Conservation (phyloP, 2,329 filamentous ascomycete genomes). For the Magnaporthiopsis rhizophila region DNA sequence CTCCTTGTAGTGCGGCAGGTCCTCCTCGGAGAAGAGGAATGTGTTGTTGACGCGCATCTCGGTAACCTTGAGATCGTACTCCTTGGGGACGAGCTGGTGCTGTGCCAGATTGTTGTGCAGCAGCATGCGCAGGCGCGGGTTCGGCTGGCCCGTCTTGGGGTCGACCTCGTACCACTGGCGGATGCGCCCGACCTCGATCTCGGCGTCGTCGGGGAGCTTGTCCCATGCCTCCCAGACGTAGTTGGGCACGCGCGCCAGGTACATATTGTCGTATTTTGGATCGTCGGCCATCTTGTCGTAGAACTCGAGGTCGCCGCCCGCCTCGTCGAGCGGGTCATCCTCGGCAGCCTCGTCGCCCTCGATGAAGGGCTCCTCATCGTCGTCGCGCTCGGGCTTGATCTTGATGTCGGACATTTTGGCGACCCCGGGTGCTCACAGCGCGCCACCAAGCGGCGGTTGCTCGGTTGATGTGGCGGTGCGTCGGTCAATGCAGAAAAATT, state of each 20-base stretch:
- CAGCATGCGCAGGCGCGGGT: constrained; percentile 53
- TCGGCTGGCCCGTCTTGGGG: constrained; percentile 36
- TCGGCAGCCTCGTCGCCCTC: constrained; percentile 31
- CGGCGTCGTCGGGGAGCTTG: constrained; percentile 68
- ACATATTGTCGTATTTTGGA: constrained; percentile 41
- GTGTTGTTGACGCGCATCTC: constrained; percentile 61
- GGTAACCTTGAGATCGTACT: constrained; percentile 66
- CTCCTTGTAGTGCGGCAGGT: constrained; percentile 68
- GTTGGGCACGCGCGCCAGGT: constrained; percentile 70
- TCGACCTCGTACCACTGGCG: constrained; percentile 47
- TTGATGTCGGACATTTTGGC: constrained; percentile 15
- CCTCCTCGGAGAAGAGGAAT: constrained; percentile 88
- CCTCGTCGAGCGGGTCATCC: constrained; percentile 56
- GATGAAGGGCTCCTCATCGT: constrained; percentile 13
- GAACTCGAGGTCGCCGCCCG: constrained; percentile 57
- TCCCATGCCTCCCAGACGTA: constrained; percentile 76
- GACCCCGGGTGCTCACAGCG: neutral
- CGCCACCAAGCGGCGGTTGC: too few species aligned
- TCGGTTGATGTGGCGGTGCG: too few species aligned
- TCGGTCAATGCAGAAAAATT: too few species aligned
- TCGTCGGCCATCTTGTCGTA: constrained; percentile 23
- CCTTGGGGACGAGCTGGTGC: constrained; percentile 73
- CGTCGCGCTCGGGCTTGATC: constrained; percentile 38
- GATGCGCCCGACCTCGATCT: constrained; percentile 74
- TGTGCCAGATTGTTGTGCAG: constrained; percentile 55